phyloP scores from a whole-genome alignment of 2,329 filamentous ascomycete genomes.

The Pseudocercospora fuligena region DNA sequence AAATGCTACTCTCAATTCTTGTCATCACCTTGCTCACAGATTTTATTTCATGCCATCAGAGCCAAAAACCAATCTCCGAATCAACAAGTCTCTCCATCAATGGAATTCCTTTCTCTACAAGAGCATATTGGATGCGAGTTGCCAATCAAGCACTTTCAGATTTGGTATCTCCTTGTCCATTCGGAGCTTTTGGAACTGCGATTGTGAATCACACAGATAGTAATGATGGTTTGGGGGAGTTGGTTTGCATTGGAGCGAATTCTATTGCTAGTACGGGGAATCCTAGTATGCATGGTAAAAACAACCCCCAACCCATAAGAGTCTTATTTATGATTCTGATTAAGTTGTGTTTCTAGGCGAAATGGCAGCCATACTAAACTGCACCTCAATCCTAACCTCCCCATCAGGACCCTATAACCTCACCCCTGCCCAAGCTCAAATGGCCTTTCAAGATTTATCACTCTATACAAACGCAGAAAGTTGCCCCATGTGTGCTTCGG shows the following conservation, averaged over 20 bases:
- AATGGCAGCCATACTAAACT: slow-evolving; percentile 61
- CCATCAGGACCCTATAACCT: slow-evolving; percentile 53
- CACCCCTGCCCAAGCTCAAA: slow-evolving; percentile 46
- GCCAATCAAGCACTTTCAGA: slow-evolving; percentile 54
- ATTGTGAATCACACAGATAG: slow-evolving; percentile 60
- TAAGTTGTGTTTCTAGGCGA: slow-evolving; percentile 47
- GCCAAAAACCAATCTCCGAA: slow-evolving; percentile 18
- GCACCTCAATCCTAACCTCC: slow-evolving; percentile 55
- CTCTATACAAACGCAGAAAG: slow-evolving; percentile 64
- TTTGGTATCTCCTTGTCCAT: slow-evolving; percentile 55
- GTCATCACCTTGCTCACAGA: not conserved
- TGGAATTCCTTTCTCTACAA: slow-evolving; percentile 22
- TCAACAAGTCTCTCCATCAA: slow-evolving; percentile 21
- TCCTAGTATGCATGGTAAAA: slow-evolving; percentile 58
- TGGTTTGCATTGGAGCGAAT: slow-evolving; percentile 60
- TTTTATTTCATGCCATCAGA: not conserved
- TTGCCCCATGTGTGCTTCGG: slow-evolving; percentile 63
- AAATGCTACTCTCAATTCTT: not conserved
- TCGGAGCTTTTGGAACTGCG: slow-evolving; percentile 58
- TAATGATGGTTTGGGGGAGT: slow-evolving; percentile 45
- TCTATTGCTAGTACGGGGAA: slow-evolving; percentile 52
- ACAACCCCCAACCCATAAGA: not conserved
- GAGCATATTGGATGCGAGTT: slow-evolving; percentile 57
- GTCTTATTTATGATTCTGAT: not conserved
- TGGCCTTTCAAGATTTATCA: slow-evolving; percentile 54